A percentile compares a stretch with the other conserved stretches of the same genome.
Evolutionary conservation across 768 basidiomycete genomes (phyloP).

Genomic region (Phylloporus arenicola): DNA sequence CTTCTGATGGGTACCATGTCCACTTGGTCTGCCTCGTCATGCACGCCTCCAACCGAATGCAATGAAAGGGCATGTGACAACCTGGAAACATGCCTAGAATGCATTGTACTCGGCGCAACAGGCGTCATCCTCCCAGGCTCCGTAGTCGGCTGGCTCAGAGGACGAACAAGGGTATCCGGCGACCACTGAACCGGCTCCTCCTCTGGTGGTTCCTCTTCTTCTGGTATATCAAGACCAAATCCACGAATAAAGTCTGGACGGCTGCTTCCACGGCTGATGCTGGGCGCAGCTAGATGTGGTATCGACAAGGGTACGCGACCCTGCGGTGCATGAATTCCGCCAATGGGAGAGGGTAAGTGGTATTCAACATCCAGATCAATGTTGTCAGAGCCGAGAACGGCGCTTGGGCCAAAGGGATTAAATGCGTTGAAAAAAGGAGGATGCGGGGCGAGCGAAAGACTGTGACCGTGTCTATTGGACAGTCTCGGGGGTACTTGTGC

Average conservation of each 20-base stretch:
- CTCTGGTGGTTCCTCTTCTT: constrained; percentile 64
- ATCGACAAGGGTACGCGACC: constrained; percentile 46
- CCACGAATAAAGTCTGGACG: constrained; percentile 72
- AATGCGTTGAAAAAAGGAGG: constrained; percentile 38
- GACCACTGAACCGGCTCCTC: constrained; percentile 36
- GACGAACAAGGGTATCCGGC: constrained; percentile 29
- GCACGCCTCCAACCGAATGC: constrained; percentile 52
- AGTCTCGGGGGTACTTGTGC: constrained; percentile 30
- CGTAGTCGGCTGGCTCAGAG: constrained; percentile 22
- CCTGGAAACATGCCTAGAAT: constrained; percentile 66
- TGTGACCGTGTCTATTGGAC: constrained; percentile 64
- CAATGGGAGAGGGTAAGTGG: constrained; percentile 20
- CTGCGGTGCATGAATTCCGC: constrained; percentile 48
- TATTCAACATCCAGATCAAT: constrained; percentile 29
- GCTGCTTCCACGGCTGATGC: constrained; percentile 41
- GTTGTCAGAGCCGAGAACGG: constrained; percentile 50
- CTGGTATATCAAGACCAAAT: constrained; percentile 75
- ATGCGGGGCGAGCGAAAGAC: constrained; percentile 58
- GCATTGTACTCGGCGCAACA: constrained; percentile 45
- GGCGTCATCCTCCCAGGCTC: constrained; percentile 43
- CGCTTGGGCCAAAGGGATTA: constrained; percentile 62
- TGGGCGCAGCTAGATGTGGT: constrained; percentile 42
- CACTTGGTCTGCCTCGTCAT: constrained; percentile 24
- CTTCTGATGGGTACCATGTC: constrained; percentile 30
- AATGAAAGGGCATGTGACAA: constrained; percentile 66